Evolutionary conservation across 2,329 filamentous ascomycete species (phyloP), one percentile per base, ranked within the genome.

Genomic region (Arthrobotrys conoides): DNA sequence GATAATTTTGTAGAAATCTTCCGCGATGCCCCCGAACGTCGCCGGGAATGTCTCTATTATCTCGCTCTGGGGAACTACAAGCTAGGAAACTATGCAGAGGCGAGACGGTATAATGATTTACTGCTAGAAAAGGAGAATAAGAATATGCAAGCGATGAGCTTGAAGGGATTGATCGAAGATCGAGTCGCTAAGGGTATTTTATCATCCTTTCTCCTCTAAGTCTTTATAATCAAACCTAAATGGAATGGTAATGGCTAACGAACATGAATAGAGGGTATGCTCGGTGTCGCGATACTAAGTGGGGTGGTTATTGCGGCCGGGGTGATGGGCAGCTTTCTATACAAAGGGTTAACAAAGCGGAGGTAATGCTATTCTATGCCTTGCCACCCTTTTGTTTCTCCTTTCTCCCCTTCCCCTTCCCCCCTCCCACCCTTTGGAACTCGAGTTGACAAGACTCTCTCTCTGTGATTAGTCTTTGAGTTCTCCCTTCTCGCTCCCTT

Each of bases 21-120:
- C 88, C 93, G 95, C 84, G 91, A 91, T 76, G 92, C 93, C 41
- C 94, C 93, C 81, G 96, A 98, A 85, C 93, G 96, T 82, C 91
- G 96, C 83, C 91, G 96, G 83, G 96, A 99, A 88, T 99, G 96
- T 84, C 92, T 99, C 79, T 99, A 97, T 88, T 99, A 99, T 86
- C 91, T 99, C 68, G 96, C 93, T 27, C 89, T 99, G 36, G 96
- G 96, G 80, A 97, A 98, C 88, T 98, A 95, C 89, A 98, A 98
- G 87, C 90, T 99, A 57, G 95, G 94, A 80, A 98, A 97, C 88
- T 99, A 97, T 85, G 94, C 91, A 79, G 96, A 99, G 84, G 95
- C 95, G 77, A 89, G 95, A 83, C 89, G 93, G 83, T 98, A 98
- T 86, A 99, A 99, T 85, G 95, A 98, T 83, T 88, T 95, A 63